Conservation (phyloP, 1,284 basidiomycete genomes). For the Salmacisia buchloeana region DNA sequence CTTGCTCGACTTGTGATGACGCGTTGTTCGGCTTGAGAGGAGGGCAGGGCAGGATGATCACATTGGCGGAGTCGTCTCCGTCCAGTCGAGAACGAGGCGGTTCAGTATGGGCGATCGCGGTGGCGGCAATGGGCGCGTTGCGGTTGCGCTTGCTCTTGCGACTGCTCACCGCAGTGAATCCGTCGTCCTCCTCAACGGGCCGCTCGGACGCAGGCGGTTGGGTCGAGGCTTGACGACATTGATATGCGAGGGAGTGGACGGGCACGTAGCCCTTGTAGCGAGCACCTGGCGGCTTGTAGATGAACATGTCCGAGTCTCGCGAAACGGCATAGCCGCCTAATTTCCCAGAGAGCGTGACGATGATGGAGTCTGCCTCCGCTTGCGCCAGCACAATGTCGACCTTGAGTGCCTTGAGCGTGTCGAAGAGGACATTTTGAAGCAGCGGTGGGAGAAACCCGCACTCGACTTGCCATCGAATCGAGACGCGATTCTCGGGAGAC, state of each 20-base stretch:
- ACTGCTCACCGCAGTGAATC: conserved; percentile 28
- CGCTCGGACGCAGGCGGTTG: not conserved
- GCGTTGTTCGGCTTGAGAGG: not conserved
- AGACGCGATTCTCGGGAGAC: conserved; percentile 17
- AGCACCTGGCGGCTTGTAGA: conserved; percentile 31
- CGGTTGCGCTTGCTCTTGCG: conserved; percentile 10
- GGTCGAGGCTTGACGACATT: conserved; percentile 13
- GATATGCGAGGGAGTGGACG: conserved; percentile 28
- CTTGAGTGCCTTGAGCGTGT: conserved; percentile 20
- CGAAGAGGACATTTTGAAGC: conserved; percentile 24
- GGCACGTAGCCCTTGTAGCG: conserved; percentile 34
- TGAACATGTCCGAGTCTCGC: conserved; percentile 40
- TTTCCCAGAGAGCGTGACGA: conserved; percentile 32
- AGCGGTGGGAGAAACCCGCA: conserved; percentile 29
- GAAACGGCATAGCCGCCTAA: conserved; percentile 33
- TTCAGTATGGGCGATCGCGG: not conserved
- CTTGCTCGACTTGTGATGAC: not conserved
- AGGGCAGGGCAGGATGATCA: not conserved
- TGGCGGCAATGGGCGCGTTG: not conserved
- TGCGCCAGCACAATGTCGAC: conserved; percentile 25
- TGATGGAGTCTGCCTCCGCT: conserved; percentile 36
- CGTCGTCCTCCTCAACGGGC: conserved; percentile 25
- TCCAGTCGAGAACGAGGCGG: conserved; percentile 17
- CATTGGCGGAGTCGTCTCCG: not conserved
- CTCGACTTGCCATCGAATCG: conserved; percentile 22